Conservation (phyloP, 805 yeast genomes). For the Nakazawaea ishiwadae region DNA sequence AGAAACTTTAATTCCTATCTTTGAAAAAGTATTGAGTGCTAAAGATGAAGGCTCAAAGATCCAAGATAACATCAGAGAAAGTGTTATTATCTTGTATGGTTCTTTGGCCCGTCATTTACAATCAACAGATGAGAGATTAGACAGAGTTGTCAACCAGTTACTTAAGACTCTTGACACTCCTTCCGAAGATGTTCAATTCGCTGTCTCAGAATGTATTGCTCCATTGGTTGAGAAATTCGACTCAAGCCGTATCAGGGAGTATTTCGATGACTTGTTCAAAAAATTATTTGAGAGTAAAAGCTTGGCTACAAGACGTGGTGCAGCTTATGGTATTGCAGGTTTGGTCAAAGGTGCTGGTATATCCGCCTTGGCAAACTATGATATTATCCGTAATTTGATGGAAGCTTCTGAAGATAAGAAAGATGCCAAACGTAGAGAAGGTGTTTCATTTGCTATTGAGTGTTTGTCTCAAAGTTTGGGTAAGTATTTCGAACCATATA, state of each 20-base stretch:
- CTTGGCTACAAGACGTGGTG: conserved; percentile 71
- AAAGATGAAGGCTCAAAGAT: conserved; percentile 39
- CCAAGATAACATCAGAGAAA: conserved; percentile 67
- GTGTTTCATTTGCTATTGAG: conserved; percentile 83
- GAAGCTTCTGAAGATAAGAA: conserved; percentile 88
- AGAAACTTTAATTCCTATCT: conserved; percentile 75
- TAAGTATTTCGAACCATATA: conserved; percentile 87
- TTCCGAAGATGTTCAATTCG: conserved; percentile 84
- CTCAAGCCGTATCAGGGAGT: conserved; percentile 34
- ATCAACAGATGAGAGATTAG: conserved; percentile 59
- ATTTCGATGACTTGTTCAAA: conserved; percentile 55
- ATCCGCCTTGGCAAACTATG: conserved; percentile 66
- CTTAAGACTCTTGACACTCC: conserved; percentile 78
- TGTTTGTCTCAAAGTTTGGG: conserved; percentile 77
- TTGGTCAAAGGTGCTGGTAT: conserved; percentile 88
- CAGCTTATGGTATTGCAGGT: conserved; percentile 96
- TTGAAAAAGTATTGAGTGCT: conserved; percentile 61
- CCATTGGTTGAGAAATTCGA: conserved; percentile 64
- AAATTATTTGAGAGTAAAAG: conserved; percentile 50
- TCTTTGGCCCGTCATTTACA: conserved; percentile 82
- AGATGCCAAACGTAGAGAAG: conserved; percentile 70
- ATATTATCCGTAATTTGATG: conserved; percentile 66
- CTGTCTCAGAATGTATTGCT: conserved; percentile 80
- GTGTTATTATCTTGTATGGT: conserved; percentile 85
- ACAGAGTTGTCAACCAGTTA: conserved; percentile 61